Base-by-base conservation (phyloP, 192 early-diverging fungal species). In the Mortierella hygrophila region DNA sequence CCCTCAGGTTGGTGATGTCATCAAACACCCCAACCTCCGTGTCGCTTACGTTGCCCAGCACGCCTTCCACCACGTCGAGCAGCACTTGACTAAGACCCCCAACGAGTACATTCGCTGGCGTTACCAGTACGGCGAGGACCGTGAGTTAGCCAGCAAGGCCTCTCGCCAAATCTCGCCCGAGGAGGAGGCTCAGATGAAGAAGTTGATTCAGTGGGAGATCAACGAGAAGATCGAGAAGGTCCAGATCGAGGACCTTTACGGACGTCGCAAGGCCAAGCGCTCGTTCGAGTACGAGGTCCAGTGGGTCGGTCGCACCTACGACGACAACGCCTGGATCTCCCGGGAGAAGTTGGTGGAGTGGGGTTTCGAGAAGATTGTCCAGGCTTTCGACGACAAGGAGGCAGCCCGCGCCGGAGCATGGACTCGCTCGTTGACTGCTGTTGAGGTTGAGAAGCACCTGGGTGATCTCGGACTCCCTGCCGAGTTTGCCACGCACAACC, bases 21-120 rank as follows among this genome's bases (percentile, higher is more conserved):
- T 93, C 92, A 95, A 94, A 80, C 95, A 97, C 82, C 94, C 94
- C 68, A 95, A 96, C 89, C 88, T 95, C 84, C 95, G 95, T 88
- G 92, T 97, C 73, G 96, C 92, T 63, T 96, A 96, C 81, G 94
- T 97, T 37, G 95, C 95, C 35, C 95, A 97, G 87, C 96, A 97
- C 88, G 94, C 95, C 44, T 96, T 96, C 94, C 95, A 96, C 83
- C 95, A 96, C 85, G 90, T 96, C 75, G 94, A 96, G 78, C 93
- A 94, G 81, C 95, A 96, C 77, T 83, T 95, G 87, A 94, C 94
- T 57, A 86, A 86, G 76, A 86, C 84, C 8, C 84, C 84, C 52
- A 86, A 86, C 72, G 84, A 86, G 63, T 80, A 96, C 85, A 94
- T 96, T 65, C 94, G 93, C 83, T 96, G 95, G 95, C 93, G 95